Conservation (phyloP, 495 filamentous ascomycete species). For the Annulohypoxylon moriforme region DNA sequence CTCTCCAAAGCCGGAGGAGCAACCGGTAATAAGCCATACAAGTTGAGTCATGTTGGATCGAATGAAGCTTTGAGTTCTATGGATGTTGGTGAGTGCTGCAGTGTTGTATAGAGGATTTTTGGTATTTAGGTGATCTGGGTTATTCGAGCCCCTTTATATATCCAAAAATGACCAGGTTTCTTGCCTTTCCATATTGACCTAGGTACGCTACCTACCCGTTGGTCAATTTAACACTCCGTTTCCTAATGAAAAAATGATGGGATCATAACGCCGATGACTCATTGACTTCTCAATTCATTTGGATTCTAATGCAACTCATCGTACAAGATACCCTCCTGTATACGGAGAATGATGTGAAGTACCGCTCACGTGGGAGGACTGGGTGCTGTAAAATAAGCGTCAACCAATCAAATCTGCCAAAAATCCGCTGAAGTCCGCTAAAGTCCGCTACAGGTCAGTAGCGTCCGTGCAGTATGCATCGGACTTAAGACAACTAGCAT, state of each 20-base stretch:
- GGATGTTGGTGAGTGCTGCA: not conserved
- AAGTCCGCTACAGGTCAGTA: not conserved
- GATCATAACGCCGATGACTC: not conserved
- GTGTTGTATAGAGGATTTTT: not conserved
- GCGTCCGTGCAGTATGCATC: not conserved
- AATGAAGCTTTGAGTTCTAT: not conserved
- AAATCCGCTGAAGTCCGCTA: not conserved
- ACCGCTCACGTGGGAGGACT: slow-evolving; percentile 16
- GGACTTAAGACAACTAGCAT: not conserved
- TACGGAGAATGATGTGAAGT: not conserved
- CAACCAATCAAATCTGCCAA: slow-evolving; percentile 8
- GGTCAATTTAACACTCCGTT: not conserved
- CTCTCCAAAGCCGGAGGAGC: slow-evolving; percentile 61
- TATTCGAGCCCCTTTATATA: slow-evolving; percentile 1
- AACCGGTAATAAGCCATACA: slow-evolving; percentile 64
- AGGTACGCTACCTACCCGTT: not conserved
- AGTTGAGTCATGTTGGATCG: slow-evolving; percentile 37
- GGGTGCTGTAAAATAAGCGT: not conserved
- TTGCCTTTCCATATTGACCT: too few relatives aligned
- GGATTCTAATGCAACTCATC: not conserved
- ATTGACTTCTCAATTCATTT: not conserved
- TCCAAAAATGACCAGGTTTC: too few relatives aligned
- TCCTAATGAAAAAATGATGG: not conserved
- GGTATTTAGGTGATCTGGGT: not conserved
- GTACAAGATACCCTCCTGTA: not conserved